Evolutionary conservation across 441 rosid genomes (phyloP).

Genomic region (Theobroma grandiflorum): DNA sequence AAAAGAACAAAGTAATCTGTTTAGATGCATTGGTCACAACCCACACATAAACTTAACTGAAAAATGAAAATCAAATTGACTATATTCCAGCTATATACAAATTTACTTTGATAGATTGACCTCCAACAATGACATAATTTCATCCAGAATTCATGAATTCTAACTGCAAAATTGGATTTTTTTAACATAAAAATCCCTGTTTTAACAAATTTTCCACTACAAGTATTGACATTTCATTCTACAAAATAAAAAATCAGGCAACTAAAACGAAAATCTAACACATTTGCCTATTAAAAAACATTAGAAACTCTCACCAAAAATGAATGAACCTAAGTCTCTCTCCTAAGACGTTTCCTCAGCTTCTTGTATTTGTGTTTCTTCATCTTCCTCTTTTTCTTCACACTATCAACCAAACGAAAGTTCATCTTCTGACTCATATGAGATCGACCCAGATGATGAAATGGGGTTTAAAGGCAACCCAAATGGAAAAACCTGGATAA

Average conservation of each 20-base stretch:
- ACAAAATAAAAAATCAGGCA: not conserved
- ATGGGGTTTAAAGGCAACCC: conserved; percentile 38
- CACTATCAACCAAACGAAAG: conserved; percentile 56
- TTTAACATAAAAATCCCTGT: too few species aligned
- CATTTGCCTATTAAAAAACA: not conserved
- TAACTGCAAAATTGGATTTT: too few species aligned
- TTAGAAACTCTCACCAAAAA: conserved; percentile 22
- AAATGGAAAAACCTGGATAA: conserved; percentile 40
- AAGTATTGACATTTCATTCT: not conserved
- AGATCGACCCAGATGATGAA: conserved; percentile 31
- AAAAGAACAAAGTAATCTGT: too few species aligned
- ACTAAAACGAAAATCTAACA: not conserved
- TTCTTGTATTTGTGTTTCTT: conserved; percentile 68
- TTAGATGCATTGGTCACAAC: too few species aligned
- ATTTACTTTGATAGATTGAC: too few species aligned
- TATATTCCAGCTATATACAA: too few species aligned
- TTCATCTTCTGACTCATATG: not conserved
- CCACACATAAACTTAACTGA: too few species aligned
- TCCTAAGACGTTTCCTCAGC: conserved; percentile 59
- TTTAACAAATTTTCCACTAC: not conserved
- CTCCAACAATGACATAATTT: too few species aligned
- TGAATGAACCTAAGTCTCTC: conserved; percentile 24
- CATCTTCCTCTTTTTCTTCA: conserved; percentile 81
- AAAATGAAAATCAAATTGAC: too few species aligned
- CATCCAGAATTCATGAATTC: too few species aligned